phyloP scores from a whole-genome alignment of 2,329 filamentous ascomycete genomes.

The Hymenoscyphus linearis region DNA sequence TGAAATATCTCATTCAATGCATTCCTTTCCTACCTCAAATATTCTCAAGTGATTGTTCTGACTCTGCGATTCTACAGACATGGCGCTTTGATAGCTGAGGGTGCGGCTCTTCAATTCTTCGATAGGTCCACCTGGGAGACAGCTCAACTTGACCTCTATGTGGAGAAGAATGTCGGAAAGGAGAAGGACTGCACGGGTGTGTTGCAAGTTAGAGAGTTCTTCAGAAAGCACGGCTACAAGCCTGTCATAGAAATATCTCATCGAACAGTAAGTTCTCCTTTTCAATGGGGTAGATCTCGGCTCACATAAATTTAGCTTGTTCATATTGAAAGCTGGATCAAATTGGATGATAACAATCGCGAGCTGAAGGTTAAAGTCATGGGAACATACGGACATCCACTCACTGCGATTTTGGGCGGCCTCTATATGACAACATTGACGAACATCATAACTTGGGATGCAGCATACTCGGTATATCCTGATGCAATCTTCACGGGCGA shows the following conservation, averaged over 20 bases:
- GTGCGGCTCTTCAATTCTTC: background rate
- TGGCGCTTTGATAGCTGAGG: background rate
- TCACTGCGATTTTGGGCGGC: background rate
- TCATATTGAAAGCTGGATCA: too few species aligned
- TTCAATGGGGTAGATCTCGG: too few species aligned
- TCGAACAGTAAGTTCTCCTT: too few species aligned
- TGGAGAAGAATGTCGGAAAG: background rate
- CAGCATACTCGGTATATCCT: conserved; percentile 1
- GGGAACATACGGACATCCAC: background rate
- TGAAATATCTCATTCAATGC: too few species aligned
- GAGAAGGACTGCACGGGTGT: too few species aligned
- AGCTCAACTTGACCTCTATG: background rate
- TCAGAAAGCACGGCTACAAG: too few species aligned
- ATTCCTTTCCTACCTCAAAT: too few species aligned
- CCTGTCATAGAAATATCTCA: too few species aligned
- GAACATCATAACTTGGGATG: conserved; percentile 3
- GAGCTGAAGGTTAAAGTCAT: background rate
- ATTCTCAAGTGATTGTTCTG: too few species aligned
- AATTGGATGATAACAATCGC: too few species aligned
- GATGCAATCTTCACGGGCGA: background rate
- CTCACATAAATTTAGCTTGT: too few species aligned
- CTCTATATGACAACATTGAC: background rate
- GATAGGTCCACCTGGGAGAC: background rate
- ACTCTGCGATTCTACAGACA: background rate
- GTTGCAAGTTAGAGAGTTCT: too few species aligned